phyloP scores from a whole-genome alignment of 2,329 filamentous ascomycete genomes.

The Amauroascus verrucosus region DNA sequence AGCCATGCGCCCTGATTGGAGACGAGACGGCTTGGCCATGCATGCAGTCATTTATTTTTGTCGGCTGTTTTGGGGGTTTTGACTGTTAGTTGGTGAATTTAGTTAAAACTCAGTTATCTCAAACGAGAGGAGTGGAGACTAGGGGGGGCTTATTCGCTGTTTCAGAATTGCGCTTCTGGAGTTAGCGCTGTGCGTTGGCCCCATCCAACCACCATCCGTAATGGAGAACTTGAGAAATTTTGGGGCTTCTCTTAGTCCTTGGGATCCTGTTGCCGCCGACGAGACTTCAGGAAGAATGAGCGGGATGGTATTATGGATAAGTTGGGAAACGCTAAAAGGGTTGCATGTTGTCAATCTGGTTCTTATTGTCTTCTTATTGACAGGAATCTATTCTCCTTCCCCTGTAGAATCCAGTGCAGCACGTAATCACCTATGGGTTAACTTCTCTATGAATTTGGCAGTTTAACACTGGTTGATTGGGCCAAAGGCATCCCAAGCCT shows the following conservation, averaged over 20 bases:
- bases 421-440: too few relatives aligned
- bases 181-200: constrained; percentile 4
- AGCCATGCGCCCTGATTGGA: neutral
- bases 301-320: neutral
- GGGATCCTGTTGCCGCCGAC: neutral
- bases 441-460: too few relatives aligned
- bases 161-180: constrained; percentile 2
- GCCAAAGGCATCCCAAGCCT: too few relatives aligned
- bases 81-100: too few relatives aligned
- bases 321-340: neutral
- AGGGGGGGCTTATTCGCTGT: constrained; percentile 5
- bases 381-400: too few relatives aligned
- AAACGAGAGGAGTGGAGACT: constrained; percentile 4
- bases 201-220: neutral
- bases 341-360: too few relatives aligned
- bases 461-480: too few relatives aligned
- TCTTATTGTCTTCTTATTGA: too few relatives aligned
- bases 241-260: neutral
- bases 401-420: too few relatives aligned
- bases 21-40: neutral
- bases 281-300: neutral
- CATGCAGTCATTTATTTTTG: constrained; percentile 3
- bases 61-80: constrained; percentile 12
- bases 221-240: neutral
- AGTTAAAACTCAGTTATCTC: too few relatives aligned